Conservation (phyloP, 768 basidiomycete species). For the Favolaschia claudopus region DNA sequence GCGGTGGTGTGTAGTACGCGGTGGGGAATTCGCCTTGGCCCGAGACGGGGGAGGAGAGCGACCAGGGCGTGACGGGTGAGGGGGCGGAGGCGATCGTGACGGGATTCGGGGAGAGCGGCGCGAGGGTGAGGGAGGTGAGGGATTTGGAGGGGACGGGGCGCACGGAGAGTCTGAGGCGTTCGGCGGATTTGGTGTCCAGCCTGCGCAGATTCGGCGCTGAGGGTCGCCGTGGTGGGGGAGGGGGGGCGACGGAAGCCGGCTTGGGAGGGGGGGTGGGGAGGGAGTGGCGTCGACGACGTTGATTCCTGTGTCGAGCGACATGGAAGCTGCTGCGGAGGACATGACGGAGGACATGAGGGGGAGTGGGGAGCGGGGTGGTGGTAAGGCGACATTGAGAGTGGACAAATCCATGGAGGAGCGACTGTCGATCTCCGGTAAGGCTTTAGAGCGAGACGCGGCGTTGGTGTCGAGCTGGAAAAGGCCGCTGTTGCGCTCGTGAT, state of each 20-base stretch:
- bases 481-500: constrained; percentile 48
- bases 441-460: constrained; percentile 57
- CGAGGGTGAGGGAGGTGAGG: constrained; percentile 41
- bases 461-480: constrained; percentile 76
- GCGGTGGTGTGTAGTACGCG: constrained; percentile 61
- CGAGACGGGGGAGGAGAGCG: constrained; percentile 44
- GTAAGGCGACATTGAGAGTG: constrained; percentile 14
- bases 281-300: constrained; percentile 55
- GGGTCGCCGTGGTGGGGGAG: constrained; percentile 62
- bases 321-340: constrained; percentile 43
- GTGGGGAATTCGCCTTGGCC: constrained; percentile 49
- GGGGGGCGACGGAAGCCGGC: constrained; percentile 58
- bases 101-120: constrained; percentile 52
- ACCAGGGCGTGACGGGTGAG: constrained; percentile 57
- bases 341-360: constrained; percentile 63
- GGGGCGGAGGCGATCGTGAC: constrained; percentile 68
- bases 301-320: constrained; percentile 33
- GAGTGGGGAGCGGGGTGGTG: constrained; percentile 57
- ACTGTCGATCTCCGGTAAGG: constrained; percentile 65
- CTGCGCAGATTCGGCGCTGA: constrained; percentile 68
- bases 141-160: constrained; percentile 66
- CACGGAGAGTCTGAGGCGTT: constrained; percentile 58
- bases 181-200: constrained; percentile 56
- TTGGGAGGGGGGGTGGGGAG: constrained; percentile 74
- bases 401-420: constrained; percentile 22